Evolutionary conservation across 1,139 yeast species (phyloP).

Genomic region (Suhomyces coccinellae): DNA sequence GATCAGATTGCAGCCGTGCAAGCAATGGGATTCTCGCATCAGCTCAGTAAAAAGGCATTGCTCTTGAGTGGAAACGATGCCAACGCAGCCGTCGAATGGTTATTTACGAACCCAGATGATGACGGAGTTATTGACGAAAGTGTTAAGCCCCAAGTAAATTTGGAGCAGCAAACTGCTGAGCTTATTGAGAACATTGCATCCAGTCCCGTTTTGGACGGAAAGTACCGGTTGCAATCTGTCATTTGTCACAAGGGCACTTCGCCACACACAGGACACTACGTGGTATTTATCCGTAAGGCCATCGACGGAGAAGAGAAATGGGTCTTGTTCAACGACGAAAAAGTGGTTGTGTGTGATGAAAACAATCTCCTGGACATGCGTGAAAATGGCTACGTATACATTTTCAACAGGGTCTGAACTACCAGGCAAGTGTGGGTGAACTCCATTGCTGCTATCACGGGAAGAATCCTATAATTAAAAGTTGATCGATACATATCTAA

Average conservation of each 20-base stretch:
- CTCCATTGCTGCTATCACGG: no score
- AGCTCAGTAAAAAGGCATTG: constrained; percentile 70
- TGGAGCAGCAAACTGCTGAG: constrained; percentile 24
- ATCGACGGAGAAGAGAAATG: constrained; percentile 53
- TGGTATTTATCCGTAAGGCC: constrained; percentile 62
- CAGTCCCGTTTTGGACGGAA: constrained; percentile 14
- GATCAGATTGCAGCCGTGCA: constrained; percentile 53
- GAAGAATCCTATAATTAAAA: no score
- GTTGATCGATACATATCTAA: no score
- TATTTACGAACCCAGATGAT: constrained; percentile 75
- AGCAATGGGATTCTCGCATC: constrained; percentile 75
- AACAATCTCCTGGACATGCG: constrained; percentile 61
- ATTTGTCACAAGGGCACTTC: constrained; percentile 94
- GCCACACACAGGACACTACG: constrained; percentile 95
- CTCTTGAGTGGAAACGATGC: constrained; percentile 56
- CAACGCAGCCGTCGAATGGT: constrained; percentile 87
- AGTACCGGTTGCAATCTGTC: constrained; percentile 65
- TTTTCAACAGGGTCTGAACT: constrained; percentile 33
- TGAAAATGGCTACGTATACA: constrained; percentile 62
- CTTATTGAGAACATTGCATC: constrained; percentile 17
- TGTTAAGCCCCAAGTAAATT: constrained; percentile 14
- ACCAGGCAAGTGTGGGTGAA: no score
- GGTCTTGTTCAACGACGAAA: constrained; percentile 92
- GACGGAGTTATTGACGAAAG: constrained; percentile 39
- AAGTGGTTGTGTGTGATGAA: constrained; percentile 74